A percentile compares a stretch with the other conserved stretches of the same genome.
Conservation (phyloP, 2,329 filamentous ascomycete species). For the Colletotrichum gigasporum region DNA sequence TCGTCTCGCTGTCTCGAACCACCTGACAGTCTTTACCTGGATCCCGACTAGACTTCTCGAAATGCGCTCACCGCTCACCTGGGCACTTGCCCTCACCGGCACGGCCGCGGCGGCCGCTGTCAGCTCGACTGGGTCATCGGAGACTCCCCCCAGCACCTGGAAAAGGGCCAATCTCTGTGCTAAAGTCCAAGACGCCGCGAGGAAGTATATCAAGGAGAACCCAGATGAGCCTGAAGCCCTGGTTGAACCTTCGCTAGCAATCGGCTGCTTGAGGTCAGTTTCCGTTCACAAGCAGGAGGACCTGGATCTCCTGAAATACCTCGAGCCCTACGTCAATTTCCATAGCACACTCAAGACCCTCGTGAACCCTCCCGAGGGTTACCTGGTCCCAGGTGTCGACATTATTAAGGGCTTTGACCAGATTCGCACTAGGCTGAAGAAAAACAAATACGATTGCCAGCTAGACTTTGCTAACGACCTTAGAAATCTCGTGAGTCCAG, state of each 20-base stretch:
- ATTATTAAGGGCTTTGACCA: slow-evolving; percentile 28
- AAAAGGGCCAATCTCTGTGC: no score
- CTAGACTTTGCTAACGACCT: slow-evolving; percentile 32
- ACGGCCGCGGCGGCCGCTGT: neutral
- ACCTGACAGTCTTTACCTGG: no score
- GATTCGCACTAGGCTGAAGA: slow-evolving; percentile 28
- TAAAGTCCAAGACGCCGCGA: no score
- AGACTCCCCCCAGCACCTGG: no score
- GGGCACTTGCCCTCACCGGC: slow-evolving; percentile 5
- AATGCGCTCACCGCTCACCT: slow-evolving; percentile 4
- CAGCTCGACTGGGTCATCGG: neutral
- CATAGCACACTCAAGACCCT: slow-evolving; percentile 34
- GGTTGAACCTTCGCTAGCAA: slow-evolving; percentile 12
- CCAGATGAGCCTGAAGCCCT: neutral
- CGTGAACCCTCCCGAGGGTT: slow-evolving; percentile 29
- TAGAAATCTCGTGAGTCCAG: neutral
- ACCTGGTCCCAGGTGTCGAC: slow-evolving; percentile 33
- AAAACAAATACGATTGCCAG: slow-evolving; percentile 30
- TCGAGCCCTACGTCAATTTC: slow-evolving; percentile 29
- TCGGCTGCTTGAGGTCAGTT: slow-evolving; percentile 28
- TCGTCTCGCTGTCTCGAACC: no score
- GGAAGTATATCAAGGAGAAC: no score
- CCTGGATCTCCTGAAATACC: slow-evolving; percentile 32
- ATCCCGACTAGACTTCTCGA: no score
- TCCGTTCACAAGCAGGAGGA: slow-evolving; percentile 19